A percentile compares a stretch with the other conserved stretches of the same genome.
These are phyloP conservation scores for Tuber magnatum DNA, from an alignment of 495 filamentous ascomycete genomes.

Conservation along the genomic window DNA sequence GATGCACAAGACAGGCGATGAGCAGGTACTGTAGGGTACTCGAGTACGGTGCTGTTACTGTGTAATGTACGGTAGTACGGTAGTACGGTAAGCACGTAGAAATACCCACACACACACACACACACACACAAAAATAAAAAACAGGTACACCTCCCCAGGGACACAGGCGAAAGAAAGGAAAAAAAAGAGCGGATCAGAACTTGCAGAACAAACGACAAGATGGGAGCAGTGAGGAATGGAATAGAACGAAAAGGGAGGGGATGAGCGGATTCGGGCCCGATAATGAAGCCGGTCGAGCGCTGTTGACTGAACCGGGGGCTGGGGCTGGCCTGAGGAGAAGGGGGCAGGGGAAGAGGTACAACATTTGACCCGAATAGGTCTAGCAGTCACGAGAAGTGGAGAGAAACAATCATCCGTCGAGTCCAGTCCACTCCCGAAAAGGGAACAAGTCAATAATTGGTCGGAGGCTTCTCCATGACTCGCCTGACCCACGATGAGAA, in stretches of 20 bases:
- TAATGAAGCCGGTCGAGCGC: neutral
- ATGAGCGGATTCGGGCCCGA: neutral
- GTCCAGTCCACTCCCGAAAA: neutral
- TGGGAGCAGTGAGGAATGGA: neutral
- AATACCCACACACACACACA: neutral
- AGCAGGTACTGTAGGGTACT: conserved; percentile 1
- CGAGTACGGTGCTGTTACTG: neutral
- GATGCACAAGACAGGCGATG: conserved; percentile 3
- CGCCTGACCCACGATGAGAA: neutral
- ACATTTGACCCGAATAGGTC: conserved; percentile 1
- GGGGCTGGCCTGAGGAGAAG: neutral
- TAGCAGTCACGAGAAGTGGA: neutral
- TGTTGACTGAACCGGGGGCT: neutral
- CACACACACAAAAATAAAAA: neutral
- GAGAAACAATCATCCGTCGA: neutral
- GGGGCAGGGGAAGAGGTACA: neutral
- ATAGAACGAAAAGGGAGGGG: conserved; percentile 1
- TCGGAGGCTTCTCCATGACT: conserved; percentile 1
- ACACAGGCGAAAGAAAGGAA: neutral
- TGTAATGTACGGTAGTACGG: too few species aligned
- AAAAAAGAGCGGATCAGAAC: neutral
- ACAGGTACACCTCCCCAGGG: neutral
- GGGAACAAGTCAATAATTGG: neutral
- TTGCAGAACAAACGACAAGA: neutral
- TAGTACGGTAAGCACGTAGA: neutral